Evolutionary conservation across 1,284 basidiomycete species (phyloP).

Genomic region (Boletus sp.): DNA sequence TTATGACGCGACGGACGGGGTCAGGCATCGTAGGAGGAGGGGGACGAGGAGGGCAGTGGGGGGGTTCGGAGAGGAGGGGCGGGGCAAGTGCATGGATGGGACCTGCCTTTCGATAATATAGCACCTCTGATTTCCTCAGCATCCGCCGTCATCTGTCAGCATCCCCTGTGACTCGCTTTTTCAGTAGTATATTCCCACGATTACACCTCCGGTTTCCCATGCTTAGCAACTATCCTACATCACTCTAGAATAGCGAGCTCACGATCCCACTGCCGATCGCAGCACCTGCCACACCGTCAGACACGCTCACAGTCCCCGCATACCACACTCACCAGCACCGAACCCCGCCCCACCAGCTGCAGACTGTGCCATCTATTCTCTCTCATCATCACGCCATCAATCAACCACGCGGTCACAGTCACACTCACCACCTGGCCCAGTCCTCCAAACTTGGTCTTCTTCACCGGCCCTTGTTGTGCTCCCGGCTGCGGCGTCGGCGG

Average conservation of each 20-base stretch:
- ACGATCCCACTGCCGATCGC: slow-evolving; percentile 46
- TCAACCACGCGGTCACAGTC: slow-evolving; percentile 3
- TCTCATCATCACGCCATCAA: neutral
- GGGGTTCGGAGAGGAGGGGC: too few relatives aligned
- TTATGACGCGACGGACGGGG: slow-evolving; percentile 44
- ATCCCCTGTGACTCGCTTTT: slow-evolving; percentile 22
- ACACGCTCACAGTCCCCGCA: too few relatives aligned
- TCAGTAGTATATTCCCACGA: slow-evolving; percentile 26
- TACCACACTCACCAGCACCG: slow-evolving; percentile 53
- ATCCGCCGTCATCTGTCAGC: slow-evolving; percentile 31
- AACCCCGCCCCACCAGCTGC: slow-evolving; percentile 60
- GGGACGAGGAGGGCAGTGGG: neutral
- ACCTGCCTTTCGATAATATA: slow-evolving; percentile 28
- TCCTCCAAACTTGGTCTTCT: slow-evolving; percentile 58
- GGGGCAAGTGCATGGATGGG: slow-evolving; percentile 24
- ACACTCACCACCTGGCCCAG: slow-evolving; percentile 57
- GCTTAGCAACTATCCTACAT: slow-evolving; percentile 18
- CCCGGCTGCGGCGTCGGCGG: slow-evolving; percentile 36
- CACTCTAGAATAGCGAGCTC: slow-evolving; percentile 42
- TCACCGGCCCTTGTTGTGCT: slow-evolving; percentile 42
- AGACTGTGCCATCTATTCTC: slow-evolving; percentile 49
- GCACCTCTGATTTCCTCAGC: slow-evolving; percentile 29
- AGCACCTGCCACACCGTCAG: too few relatives aligned
- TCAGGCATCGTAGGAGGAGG: slow-evolving; percentile 21
- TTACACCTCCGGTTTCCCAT: slow-evolving; percentile 20